phyloP scores from a whole-genome alignment of 345 rosid species.

The Raphanus sativus region DNA sequence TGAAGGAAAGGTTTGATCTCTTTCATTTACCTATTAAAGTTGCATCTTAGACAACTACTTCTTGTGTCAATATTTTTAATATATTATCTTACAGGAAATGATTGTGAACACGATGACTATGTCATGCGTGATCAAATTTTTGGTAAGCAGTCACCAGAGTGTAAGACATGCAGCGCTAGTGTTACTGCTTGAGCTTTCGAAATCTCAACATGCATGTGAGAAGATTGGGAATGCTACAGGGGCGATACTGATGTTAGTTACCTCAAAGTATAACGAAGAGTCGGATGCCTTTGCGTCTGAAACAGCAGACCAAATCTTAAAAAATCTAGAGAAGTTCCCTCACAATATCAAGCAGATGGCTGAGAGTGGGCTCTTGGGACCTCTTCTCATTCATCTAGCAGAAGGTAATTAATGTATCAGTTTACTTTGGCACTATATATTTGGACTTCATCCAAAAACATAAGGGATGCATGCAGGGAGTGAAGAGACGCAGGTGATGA shows the following conservation, averaged over 20 bases:
- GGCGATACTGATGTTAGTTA: constrained; percentile 74
- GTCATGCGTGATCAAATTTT: constrained; percentile 50
- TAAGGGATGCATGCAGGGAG: too few species aligned
- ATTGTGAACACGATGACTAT: constrained; percentile 48
- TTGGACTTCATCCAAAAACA: too few species aligned
- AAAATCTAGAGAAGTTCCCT: constrained; percentile 58
- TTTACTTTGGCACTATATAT: too few species aligned
- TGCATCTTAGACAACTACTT: background rate
- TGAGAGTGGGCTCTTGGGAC: constrained; percentile 78
- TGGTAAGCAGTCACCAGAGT: constrained; percentile 66
- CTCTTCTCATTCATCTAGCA: constrained; percentile 67
- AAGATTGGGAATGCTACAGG: constrained; percentile 65
- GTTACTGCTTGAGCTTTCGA: constrained; percentile 72
- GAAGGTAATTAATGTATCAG: too few species aligned
- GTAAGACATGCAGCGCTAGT: constrained; percentile 54
- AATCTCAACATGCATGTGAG: constrained; percentile 45
- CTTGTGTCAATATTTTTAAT: constrained; percentile 14
- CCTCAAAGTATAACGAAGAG: constrained; percentile 50
- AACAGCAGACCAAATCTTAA: constrained; percentile 60
- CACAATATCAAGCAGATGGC: constrained; percentile 81
- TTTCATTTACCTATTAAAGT: constrained; percentile 8
- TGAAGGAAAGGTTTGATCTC: constrained; percentile 59
- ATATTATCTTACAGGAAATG: constrained; percentile 59
- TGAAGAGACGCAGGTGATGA: constrained; percentile 64
- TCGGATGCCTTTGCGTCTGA: constrained; percentile 55